Conservation (phyloP, 306 rosid species). For the Dalbergia cultrata region DNA sequence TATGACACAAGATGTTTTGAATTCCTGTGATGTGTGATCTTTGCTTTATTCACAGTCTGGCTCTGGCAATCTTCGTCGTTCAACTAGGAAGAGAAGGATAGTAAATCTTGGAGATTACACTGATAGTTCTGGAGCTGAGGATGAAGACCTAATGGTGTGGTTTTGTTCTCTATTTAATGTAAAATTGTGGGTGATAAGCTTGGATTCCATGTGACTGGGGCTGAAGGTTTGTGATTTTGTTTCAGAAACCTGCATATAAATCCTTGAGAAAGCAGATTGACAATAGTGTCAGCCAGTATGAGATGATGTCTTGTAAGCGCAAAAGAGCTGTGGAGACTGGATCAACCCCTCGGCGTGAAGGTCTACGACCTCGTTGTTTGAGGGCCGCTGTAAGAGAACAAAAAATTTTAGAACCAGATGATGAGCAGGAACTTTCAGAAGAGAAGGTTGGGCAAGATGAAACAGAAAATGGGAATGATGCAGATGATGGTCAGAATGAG, state of each 20-base stretch:
- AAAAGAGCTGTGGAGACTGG: constrained; percentile 57
- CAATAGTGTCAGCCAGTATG: constrained; percentile 61
- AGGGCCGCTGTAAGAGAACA: constrained; percentile 58
- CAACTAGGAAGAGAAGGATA: constrained; percentile 72
- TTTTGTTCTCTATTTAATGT: constrained; percentile 31
- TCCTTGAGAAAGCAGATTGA: constrained; percentile 58
- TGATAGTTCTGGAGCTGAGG: constrained; percentile 75
- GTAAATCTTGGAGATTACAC: constrained; percentile 54
- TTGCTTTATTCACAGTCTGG: constrained; percentile 56
- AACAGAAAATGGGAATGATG: constrained; percentile 88
- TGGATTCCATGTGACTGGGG: constrained; percentile 41
- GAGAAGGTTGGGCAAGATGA: constrained; percentile 83
- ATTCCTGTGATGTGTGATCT: constrained; percentile 37
- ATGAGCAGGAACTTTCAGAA: constrained; percentile 74
- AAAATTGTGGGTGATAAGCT: constrained; percentile 29
- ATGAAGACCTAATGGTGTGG: constrained; percentile 78
- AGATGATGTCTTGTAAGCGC: constrained; percentile 62
- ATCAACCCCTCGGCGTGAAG: constrained; percentile 88
- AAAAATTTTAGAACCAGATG: constrained; percentile 63
- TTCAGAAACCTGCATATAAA: constrained; percentile 68
- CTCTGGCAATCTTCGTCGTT: constrained; percentile 72
- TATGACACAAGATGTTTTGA: constrained; percentile 37
- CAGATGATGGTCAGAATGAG: constrained; percentile 81
- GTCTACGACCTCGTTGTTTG: constrained; percentile 87
- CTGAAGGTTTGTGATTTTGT: constrained; percentile 51